A percentile compares a stretch with the other conserved stretches of the same genome.
Conservation (phyloP, 768 basidiomycete species). For the Suillus fuscotomentosus region DNA sequence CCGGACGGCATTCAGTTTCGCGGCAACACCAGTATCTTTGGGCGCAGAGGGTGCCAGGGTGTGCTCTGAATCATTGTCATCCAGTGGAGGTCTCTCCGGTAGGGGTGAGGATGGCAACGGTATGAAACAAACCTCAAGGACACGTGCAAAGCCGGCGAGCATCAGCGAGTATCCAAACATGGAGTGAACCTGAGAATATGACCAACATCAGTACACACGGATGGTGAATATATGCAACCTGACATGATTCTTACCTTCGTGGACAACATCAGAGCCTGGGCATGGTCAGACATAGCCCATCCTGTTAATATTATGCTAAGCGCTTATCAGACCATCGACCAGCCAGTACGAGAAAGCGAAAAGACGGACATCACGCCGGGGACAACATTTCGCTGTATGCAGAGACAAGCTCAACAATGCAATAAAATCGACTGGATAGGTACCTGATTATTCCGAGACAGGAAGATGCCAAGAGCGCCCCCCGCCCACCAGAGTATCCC, state of each 20-base stretch:
- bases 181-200: constrained; percentile 60
- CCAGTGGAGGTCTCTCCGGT: constrained; percentile 21
- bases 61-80: constrained; percentile 68
- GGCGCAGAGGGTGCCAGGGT: constrained; percentile 48
- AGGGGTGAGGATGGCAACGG: constrained; percentile 30
- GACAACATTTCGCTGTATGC: constrained; percentile 65
- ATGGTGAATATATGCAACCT: not conserved
- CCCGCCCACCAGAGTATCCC: constrained; percentile 76
- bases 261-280: constrained; percentile 80
- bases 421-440: constrained; percentile 13
- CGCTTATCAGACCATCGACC: not conserved
- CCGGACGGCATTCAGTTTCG: constrained; percentile 39
- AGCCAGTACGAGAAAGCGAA: not conserved
- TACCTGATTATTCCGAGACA: constrained; percentile 76
- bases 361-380: constrained; percentile 71
- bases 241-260: constrained; percentile 53
- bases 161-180: constrained; percentile 87
- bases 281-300: constrained; percentile 91
- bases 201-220: not conserved
- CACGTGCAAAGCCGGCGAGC: constrained; percentile 75
- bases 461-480: constrained; percentile 83
- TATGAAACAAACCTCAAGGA: constrained; percentile 85
- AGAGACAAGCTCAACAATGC: constrained; percentile 4
- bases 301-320: constrained; percentile 84
- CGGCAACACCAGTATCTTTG: constrained; percentile 13